Evolutionary conservation across 352 stramenopile genomes (phyloP).

Genomic region (Pythium phragmitis): DNA sequence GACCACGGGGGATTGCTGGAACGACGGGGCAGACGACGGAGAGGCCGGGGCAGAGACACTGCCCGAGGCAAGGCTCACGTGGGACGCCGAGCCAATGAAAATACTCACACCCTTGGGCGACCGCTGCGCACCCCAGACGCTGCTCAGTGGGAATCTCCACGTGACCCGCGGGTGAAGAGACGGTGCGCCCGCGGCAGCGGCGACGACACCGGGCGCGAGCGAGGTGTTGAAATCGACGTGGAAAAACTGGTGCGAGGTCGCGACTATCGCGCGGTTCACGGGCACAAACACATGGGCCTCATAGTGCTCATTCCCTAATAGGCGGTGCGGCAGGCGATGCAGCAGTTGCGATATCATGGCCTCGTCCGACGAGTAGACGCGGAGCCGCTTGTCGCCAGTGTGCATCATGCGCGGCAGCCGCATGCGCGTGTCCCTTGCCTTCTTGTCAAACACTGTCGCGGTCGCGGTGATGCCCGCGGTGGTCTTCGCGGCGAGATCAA

Average conservation of each 20-base stretch:
- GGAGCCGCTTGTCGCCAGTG: constrained; percentile 71
- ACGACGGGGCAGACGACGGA: background rate
- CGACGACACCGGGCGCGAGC: constrained; percentile 21
- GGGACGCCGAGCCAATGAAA: constrained; percentile 42
- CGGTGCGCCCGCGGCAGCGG: background rate
- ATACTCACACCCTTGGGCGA: constrained; percentile 42
- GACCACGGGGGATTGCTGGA: constrained; percentile 19
- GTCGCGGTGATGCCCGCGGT: constrained; percentile 85
- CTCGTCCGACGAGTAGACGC: constrained; percentile 75
- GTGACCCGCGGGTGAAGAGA: constrained; percentile 33
- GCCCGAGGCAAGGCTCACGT: constrained; percentile 30
- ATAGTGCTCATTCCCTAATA: constrained; percentile 77
- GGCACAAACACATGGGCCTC: constrained; percentile 75
- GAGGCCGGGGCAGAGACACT: constrained; percentile 12
- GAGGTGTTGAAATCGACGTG: constrained; percentile 42
- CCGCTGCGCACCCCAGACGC: constrained; percentile 46
- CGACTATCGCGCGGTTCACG: constrained; percentile 57
- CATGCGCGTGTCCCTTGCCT: constrained; percentile 55
- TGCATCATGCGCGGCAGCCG: constrained; percentile 79
- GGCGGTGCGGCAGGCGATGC: constrained; percentile 47
- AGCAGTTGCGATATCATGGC: constrained; percentile 66
- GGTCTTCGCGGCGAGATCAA: constrained; percentile 78
- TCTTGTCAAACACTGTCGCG: constrained; percentile 80
- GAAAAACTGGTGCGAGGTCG: constrained; percentile 75
- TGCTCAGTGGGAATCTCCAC: constrained; percentile 47